These are phyloP conservation scores for Tetracentron sinense DNA, from an alignment of 164 flowering plant genomes.

Conservation along the genomic window DNA sequence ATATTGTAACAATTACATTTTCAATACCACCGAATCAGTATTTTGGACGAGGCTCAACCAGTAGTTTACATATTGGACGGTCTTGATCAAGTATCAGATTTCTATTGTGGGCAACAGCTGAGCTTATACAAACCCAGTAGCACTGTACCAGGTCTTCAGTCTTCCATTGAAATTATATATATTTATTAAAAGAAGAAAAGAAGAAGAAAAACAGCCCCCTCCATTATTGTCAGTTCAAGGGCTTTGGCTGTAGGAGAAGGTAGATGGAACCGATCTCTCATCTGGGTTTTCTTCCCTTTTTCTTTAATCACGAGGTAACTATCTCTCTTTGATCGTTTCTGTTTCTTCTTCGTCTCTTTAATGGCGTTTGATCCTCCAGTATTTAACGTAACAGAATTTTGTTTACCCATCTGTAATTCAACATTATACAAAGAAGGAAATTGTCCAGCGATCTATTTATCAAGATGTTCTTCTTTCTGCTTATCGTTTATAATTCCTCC, in stretches of 20 bases:
- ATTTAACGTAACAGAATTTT: background rate
- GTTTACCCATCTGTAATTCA: conserved; percentile 15
- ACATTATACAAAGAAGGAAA: conserved; percentile 3
- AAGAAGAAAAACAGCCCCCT: background rate
- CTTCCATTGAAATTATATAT: no score
- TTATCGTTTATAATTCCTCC: conserved; percentile 3
- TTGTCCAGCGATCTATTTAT: background rate
- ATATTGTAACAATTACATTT: no score
- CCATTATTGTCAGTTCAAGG: background rate
- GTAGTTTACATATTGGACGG: no score
- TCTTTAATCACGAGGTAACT: conserved; percentile 6
- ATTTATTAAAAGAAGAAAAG: no score
- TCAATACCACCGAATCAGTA: no score
- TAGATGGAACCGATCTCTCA: background rate
- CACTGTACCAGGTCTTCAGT: conserved; percentile 1
- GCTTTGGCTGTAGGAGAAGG: background rate
- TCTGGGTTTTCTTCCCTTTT: conserved; percentile 8
- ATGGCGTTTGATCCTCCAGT: conserved; percentile 14
- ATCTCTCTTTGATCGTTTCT: background rate
- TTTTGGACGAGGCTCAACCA: no score
- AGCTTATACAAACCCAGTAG: no score
- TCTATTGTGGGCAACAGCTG: no score
- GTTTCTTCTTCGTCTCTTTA: conserved; percentile 2
- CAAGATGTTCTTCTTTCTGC: background rate
- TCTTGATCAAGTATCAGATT: no score